Evolutionary conservation across 371 early-diverging fungal genomes (phyloP), one percentile per base, ranked within the genome.

Genomic region (Zancudomyces culisetae): DNA sequence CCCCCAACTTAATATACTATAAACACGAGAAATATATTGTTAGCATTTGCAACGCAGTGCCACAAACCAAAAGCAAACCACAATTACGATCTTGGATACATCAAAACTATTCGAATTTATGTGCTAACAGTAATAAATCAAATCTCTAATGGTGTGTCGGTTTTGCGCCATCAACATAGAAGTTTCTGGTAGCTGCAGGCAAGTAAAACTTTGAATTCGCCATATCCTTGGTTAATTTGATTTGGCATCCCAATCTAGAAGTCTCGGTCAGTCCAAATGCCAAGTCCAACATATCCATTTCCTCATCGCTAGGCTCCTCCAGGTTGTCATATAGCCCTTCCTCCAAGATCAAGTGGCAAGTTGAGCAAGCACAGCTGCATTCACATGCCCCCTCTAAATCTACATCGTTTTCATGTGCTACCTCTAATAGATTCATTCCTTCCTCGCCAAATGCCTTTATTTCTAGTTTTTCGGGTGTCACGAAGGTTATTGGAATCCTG

Each of bases 351-450:
- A 99, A 88, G 64, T 99, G 99, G 69, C 99, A 94, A 1, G 93
- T 92, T 10, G 92, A 90, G 59, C 93, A 92, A 1, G 93, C 96
- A 56, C 90, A 66, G 1, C 90, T 94, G 21, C 92, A 97, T 69
- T 99, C 99, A 69, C 99, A 99, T 13, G 99, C 99, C 50, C 87
- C 85, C 76, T 96, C 97, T 23, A 98, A 78, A 46, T 96, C 96
- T 26, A 99, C 83, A 63, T 90, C 82, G 60, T 98, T 84, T 28
- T 78, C 76, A 64, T 98, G 95, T 24, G 99, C 97, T 19, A 93
- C 68, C 61, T 97, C 96, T 59, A 99, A 69, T 58, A 99, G 66
- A 45, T 83, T 85, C 53, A 89, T 81, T 26, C 90, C 92, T 50
- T 81, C 80, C 18, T 79, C 76, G 30, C 86, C 92, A 39, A 75